Base-by-base conservation (phyloP, 176 grass and related monocot genomes). In the Hyparrhenia diplandra region DNA sequence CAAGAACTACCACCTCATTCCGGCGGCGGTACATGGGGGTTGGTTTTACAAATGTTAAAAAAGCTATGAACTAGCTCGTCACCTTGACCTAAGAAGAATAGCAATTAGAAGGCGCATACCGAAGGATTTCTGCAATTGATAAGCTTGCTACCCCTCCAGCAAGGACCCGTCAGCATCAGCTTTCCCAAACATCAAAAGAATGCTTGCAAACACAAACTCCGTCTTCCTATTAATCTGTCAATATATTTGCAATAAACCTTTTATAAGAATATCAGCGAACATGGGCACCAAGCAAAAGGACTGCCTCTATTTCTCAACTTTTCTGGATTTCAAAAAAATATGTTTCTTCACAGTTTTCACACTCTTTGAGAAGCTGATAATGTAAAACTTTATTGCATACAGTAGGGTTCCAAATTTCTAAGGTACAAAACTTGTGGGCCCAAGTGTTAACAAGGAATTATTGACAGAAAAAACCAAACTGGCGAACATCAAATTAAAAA, bases 171-270 rank as follows among this genome's bases (percentile, higher is more conserved):
- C 13, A 95, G 79, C 76, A 83, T 93, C 96, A 99, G 58, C 71
- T 89, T 59, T 95, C 96, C 92, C 96, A 95, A 39, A 95, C 76
- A 80, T 95, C 96, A 49, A 99, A 99, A 76, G 78, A 91, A 82
- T 99, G 51, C 92, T 99, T 29, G 96, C 92, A 93, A 99, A 99
- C 57, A 99, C 92, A 83, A 89, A 95, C 70, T 99, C 92, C 63
- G 79, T 95, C 84, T 75, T 93, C 86, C 90, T 99, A 77, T 99
- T 99, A 23, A 99, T 95, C 92, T 99, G 87, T 66, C 24, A 69
- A 10, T 49, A 79, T 11, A 67, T 55, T 55, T 35, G 67, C 43
- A 55, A 67, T 23, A 79, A 30, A 34, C 40, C 45, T n/a, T 61
- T 64, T 13, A 73, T 32, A 18, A 39, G 8, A 67, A 83, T 76